Percentiles rank a stretch among this genome's conserved stretches.
phyloP scores from a whole-genome alignment of 31 red algal genomes.

The Endocladia muricata region DNA sequence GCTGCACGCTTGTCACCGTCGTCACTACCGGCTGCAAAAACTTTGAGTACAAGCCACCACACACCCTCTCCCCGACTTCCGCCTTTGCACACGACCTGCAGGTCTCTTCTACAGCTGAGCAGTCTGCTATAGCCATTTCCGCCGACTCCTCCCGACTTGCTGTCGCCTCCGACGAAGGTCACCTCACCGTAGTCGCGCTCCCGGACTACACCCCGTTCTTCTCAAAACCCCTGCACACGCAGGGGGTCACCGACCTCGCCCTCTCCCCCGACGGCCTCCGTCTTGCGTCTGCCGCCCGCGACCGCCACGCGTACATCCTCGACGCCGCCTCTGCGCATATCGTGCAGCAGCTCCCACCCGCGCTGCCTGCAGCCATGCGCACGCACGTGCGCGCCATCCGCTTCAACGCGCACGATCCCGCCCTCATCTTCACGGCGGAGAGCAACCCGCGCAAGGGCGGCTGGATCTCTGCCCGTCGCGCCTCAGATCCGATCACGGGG shows the following conservation, averaged over 20 bases:
- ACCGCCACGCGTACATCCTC: slow-evolving; percentile 30
- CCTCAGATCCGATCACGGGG: neutral
- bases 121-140: slow-evolving; percentile 36
- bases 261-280: slow-evolving; percentile 19
- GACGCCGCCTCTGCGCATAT: slow-evolving; percentile 21
- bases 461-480: slow-evolving; percentile 41
- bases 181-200: slow-evolving; percentile 22
- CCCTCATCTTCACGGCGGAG: slow-evolving; percentile 34
- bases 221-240: slow-evolving; percentile 36
- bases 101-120: slow-evolving; percentile 31
- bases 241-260: slow-evolving; percentile 53
- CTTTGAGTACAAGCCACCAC: neutral
- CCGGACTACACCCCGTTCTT: slow-evolving; percentile 27
- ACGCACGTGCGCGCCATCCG: slow-evolving; percentile 47
- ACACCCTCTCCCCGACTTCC: slow-evolving; percentile 21
- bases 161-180: slow-evolving; percentile 49
- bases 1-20: slow-evolving; percentile 22
- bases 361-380: slow-evolving; percentile 4
- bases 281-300: slow-evolving; percentile 28
- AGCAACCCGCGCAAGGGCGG: slow-evolving; percentile 41
- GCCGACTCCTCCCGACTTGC: slow-evolving; percentile 15
- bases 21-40: slow-evolving; percentile 41
- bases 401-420: slow-evolving; percentile 14
- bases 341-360: slow-evolving; percentile 32
- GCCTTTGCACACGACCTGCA: slow-evolving; percentile 43